phyloP scores from a whole-genome alignment of 2,329 filamentous ascomycete species.

The Pseudogymnoascus sp. region DNA sequence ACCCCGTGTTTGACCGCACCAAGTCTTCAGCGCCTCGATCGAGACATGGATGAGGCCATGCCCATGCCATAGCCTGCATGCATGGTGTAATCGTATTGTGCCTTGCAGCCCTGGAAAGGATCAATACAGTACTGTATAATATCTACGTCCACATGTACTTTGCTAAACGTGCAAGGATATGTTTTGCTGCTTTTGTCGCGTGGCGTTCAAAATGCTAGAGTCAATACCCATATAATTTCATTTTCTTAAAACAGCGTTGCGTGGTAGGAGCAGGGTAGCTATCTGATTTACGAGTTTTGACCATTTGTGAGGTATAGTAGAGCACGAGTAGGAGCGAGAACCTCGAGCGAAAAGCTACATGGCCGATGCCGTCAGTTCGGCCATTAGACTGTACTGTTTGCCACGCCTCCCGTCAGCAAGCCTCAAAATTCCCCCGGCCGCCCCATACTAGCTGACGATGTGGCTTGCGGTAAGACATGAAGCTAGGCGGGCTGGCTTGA shows the following conservation, averaged over 20 bases:
- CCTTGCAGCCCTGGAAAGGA: background rate
- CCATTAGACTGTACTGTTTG: background rate
- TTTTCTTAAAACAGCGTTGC: background rate
- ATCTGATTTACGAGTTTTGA: background rate
- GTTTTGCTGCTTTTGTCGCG: background rate
- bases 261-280: background rate
- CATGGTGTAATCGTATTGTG: background rate
- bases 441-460: background rate
- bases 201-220: background rate
- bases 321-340: background rate
- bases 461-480: background rate
- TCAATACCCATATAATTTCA: too few species aligned
- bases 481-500: background rate
- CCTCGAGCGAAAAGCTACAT: background rate
- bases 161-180: too few species aligned
- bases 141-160: too few species aligned
- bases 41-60: background rate
- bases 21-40: background rate
- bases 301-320: background rate
- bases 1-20: background rate
- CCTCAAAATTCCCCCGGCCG: background rate
- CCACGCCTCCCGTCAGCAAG: background rate
- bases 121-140: too few species aligned
- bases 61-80: background rate
- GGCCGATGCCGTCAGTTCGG: background rate